Evolutionary conservation across 2,329 filamentous ascomycete species (phyloP).

Genomic region (Alternaria sp.): DNA sequence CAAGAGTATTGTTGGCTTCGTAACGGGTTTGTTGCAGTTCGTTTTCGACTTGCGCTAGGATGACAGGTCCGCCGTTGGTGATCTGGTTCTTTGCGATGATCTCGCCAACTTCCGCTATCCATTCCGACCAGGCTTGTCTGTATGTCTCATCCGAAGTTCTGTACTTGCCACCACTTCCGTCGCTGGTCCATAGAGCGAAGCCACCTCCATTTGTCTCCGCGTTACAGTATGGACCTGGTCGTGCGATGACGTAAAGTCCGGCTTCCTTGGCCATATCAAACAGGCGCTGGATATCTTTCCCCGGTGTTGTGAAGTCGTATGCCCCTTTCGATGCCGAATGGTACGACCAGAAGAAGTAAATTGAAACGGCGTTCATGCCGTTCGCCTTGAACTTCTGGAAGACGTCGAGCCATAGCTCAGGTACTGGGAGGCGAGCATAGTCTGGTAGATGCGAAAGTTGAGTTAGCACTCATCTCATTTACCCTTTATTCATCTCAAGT

Average conservation of each 20-base stretch:
- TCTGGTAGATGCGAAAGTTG: conserved; percentile 23
- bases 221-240: conserved; percentile 60
- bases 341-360: conserved; percentile 61
- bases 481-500: neutral
- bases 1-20: conserved; percentile 53
- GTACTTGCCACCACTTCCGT: conserved; percentile 54
- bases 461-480: neutral
- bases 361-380: conserved; percentile 59
- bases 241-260: conserved; percentile 59
- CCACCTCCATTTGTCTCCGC: conserved; percentile 59
- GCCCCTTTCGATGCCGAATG: conserved; percentile 53
- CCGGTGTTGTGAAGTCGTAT: conserved; percentile 59
- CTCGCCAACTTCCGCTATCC: conserved; percentile 54
- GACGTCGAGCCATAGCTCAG: conserved; percentile 61
- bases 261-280: conserved; percentile 60
- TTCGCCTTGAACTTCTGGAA: conserved; percentile 62
- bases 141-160: conserved; percentile 55
- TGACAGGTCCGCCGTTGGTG: conserved; percentile 59
- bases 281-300: conserved; percentile 58
- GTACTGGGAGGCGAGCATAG: conserved; percentile 60
- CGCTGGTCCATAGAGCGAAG: conserved; percentile 54
- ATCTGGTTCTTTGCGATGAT: conserved; percentile 59
- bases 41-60: conserved; percentile 62
- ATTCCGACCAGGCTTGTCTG: conserved; percentile 55
- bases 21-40: conserved; percentile 57